Evolutionary conservation across 2,329 filamentous ascomycete genomes (phyloP).

Genomic region (Diaporthe batatas): DNA sequence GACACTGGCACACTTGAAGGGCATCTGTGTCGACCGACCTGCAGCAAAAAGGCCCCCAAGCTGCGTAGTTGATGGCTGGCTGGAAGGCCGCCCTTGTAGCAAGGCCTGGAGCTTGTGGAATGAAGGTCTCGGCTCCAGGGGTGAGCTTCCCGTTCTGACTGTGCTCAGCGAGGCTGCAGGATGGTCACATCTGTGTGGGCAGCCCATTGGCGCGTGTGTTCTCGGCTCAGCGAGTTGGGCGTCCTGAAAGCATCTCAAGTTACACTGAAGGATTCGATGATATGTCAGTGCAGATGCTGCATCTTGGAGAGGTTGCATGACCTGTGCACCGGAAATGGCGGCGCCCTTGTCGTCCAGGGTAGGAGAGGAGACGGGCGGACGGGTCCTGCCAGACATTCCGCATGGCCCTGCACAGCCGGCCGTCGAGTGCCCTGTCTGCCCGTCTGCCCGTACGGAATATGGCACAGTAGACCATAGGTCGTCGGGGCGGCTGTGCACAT

Average conservation of each 20-base stretch:
- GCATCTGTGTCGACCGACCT: constrained; percentile 5
- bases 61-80: constrained; percentile 6
- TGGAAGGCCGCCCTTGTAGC: constrained; percentile 26
- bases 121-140: constrained; percentile 26
- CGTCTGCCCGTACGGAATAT: no score
- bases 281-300: constrained; percentile 33
- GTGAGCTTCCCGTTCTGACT: constrained; percentile 27
- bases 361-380: neutral
- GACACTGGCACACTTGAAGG: constrained; percentile 5
- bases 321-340: constrained; percentile 17
- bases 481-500: constrained; percentile 26
- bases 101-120: constrained; percentile 21
- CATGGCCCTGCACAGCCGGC: constrained; percentile 16
- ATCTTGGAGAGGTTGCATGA: constrained; percentile 29
- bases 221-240: constrained; percentile 13
- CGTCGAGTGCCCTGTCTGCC: neutral
- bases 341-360: constrained; percentile 15
- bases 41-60: constrained; percentile 18
- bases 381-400: constrained; percentile 8
- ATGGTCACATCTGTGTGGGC: constrained; percentile 34
- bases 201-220: constrained; percentile 30
- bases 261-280: constrained; percentile 41
- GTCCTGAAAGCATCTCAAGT: constrained; percentile 32
- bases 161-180: constrained; percentile 38
- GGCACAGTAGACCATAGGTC: neutral